Evolutionary conservation across 495 filamentous ascomycete species (phyloP).

Genomic region (Penicillium mononematosum): DNA sequence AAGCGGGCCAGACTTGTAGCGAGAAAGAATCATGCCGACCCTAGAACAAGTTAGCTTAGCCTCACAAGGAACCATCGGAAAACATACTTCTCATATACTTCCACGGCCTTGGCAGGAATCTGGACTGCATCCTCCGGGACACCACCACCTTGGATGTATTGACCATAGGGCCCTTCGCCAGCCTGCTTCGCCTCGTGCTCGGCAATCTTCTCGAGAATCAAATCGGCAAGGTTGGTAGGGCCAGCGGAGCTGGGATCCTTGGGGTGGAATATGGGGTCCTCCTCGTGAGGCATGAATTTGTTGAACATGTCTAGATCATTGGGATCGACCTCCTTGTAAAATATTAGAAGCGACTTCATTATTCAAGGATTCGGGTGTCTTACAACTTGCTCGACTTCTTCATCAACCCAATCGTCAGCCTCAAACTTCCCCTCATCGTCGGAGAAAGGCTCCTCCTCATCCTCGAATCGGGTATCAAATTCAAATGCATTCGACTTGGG

Average conservation of each 20-base stretch:
- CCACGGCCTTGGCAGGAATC: slow-evolving; percentile 85
- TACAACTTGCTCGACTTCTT: slow-evolving; percentile 74
- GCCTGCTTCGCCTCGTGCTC: slow-evolving; percentile 75
- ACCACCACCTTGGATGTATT: slow-evolving; percentile 48
- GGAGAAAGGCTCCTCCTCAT: slow-evolving; percentile 48
- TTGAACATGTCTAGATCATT: slow-evolving; percentile 87
- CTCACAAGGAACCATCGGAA: background rate
- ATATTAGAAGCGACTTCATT: slow-evolving; percentile 13
- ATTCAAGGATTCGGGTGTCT: slow-evolving; percentile 9
- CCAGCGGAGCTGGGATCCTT: slow-evolving; percentile 43
- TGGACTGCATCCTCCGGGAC: slow-evolving; percentile 75
- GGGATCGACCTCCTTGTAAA: slow-evolving; percentile 73
- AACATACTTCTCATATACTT: slow-evolving; percentile 85
- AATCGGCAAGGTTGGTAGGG: slow-evolving; percentile 79
- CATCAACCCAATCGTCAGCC: slow-evolving; percentile 58
- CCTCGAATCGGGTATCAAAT: slow-evolving; percentile 59
- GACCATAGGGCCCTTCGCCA: slow-evolving; percentile 28
- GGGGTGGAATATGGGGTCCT: slow-evolving; percentile 52
- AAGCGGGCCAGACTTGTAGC: slow-evolving; percentile 91
- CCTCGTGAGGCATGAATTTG: slow-evolving; percentile 71
- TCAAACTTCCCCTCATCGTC: slow-evolving; percentile 58
- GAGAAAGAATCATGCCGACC: slow-evolving; percentile 81
- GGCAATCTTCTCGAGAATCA: slow-evolving; percentile 92
- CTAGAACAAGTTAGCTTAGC: slow-evolving; percentile 41
- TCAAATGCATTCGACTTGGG: slow-evolving; percentile 60